Percentiles rank a stretch among this genome's conserved stretches.
Evolutionary conservation across 2,329 filamentous ascomycete genomes (phyloP).

Genomic region (Exophiala sp.): DNA sequence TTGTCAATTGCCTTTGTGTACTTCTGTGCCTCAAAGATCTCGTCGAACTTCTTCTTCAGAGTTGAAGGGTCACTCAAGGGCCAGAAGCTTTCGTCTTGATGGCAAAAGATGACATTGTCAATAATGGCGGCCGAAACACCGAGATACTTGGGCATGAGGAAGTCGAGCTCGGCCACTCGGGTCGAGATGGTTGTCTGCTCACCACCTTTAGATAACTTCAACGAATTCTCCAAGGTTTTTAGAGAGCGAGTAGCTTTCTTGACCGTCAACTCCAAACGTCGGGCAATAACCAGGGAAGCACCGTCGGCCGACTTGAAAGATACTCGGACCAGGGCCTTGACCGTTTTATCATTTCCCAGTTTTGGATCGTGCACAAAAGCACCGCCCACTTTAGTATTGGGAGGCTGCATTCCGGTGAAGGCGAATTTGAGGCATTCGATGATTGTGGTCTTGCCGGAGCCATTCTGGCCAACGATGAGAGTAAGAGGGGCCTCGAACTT

Average conservation of each 20-base stretch:
- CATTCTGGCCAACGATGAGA: constrained; percentile 94
- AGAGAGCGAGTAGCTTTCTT: constrained; percentile 71
- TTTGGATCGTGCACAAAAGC: constrained; percentile 98
- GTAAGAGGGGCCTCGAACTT: constrained; percentile 86
- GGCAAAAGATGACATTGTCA: constrained; percentile 95
- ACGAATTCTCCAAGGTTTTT: constrained; percentile 77
- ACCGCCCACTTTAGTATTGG: constrained; percentile 74
- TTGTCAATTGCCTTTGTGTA: constrained; percentile 98
- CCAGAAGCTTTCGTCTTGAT: constrained; percentile 97
- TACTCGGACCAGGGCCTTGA: constrained; percentile 85
- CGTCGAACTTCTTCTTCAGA: constrained; percentile 91
- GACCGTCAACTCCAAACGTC: constrained; percentile 77
- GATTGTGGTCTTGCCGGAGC: constrained; percentile 96
- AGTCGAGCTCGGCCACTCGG: constrained; percentile 72
- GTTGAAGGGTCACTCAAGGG: constrained; percentile 81
- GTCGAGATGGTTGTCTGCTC: constrained; percentile 75
- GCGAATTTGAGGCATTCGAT: constrained; percentile 99
- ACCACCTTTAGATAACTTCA: constrained; percentile 67
- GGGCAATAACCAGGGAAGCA: constrained; percentile 72
- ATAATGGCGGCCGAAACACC: constrained; percentile 87
- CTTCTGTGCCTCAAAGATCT: constrained; percentile 94
- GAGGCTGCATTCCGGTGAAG: constrained; percentile 86
- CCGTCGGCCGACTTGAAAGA: constrained; percentile 75
- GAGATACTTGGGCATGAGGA: constrained; percentile 75
- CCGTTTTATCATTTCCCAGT: constrained; percentile 74